Conservation (phyloP, 306 rosid genomes). For the Clitoria ternatea region DNA sequence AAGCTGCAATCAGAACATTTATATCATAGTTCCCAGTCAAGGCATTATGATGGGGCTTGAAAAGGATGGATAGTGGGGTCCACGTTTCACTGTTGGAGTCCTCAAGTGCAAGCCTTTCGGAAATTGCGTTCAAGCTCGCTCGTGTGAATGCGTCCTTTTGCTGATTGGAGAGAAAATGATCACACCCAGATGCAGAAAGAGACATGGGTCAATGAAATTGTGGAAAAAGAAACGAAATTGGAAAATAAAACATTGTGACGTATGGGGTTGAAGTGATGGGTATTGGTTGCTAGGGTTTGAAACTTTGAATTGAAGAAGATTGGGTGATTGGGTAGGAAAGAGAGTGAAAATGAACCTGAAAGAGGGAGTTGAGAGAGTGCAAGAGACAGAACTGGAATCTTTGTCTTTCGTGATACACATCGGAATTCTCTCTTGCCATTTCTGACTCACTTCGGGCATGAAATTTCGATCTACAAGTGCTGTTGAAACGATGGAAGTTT, state of each 20-base stretch:
- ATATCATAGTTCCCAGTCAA: conserved; percentile 89
- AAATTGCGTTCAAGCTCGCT: conserved; percentile 57
- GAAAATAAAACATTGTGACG: background rate
- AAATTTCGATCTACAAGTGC: background rate
- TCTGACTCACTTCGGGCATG: too few species aligned
- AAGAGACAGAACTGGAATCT: conserved; percentile 80
- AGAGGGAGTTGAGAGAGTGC: conserved; percentile 80
- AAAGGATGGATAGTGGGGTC: conserved; percentile 57
- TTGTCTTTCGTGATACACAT: conserved; percentile 81
- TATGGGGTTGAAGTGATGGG: conserved; percentile 2
- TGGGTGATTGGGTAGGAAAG: background rate
- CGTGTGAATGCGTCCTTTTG: conserved; percentile 61
- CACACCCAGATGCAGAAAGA: conserved; percentile 6
- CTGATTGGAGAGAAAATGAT: conserved; percentile 37
- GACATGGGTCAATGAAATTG: background rate
- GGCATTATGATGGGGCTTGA: conserved; percentile 78
- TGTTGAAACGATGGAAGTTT: background rate
- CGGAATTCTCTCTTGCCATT: conserved; percentile 47
- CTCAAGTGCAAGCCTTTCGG: conserved; percentile 55
- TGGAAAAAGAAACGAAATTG: background rate
- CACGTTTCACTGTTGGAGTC: conserved; percentile 53
- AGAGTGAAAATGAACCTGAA: conserved; percentile 56
- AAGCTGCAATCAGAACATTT: conserved; percentile 76
- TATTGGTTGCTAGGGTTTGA: background rate
- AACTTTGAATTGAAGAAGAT: conserved; percentile 28